phyloP scores from a whole-genome alignment of 306 rosid genomes.

The Pyrus communis region DNA sequence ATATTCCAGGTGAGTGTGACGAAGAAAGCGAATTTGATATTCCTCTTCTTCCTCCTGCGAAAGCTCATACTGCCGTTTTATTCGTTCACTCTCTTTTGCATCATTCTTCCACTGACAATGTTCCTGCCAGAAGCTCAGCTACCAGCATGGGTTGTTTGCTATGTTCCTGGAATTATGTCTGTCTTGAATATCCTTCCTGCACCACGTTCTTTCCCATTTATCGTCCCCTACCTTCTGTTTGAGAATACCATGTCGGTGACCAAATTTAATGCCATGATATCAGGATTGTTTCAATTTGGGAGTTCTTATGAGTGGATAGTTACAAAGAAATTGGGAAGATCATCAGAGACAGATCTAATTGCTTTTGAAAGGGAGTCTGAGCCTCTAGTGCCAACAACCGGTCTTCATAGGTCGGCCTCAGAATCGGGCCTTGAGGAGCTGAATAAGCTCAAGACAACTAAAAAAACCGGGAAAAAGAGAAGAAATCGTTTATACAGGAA shows the following conservation, averaged over 20 bases:
- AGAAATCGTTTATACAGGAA: constrained; percentile 83
- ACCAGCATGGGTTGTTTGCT: constrained; percentile 95
- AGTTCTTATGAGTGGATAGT: constrained; percentile 98
- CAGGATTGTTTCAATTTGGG: constrained; percentile 83
- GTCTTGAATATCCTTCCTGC: constrained; percentile 78
- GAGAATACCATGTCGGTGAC: constrained; percentile 99
- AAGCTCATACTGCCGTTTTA: constrained; percentile 95
- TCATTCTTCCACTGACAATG: constrained; percentile 97
- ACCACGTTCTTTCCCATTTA: constrained; percentile 78
- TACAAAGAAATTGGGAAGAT: constrained; percentile 89
- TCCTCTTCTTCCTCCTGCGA: constrained; percentile 90
- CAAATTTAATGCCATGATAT: constrained; percentile 96
- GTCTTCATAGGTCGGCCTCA: constrained; percentile 73
- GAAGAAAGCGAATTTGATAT: constrained; percentile 79
- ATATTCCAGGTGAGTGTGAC: constrained; percentile 64
- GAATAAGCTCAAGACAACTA: constrained; percentile 55
- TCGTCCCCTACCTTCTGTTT: constrained; percentile 90
- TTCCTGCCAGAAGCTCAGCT: constrained; percentile 97
- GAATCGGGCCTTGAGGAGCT: constrained; percentile 83
- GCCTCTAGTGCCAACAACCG: constrained; percentile 41
- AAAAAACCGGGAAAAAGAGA: constrained; percentile 55
- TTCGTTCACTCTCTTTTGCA: constrained; percentile 94
- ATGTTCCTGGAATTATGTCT: constrained; percentile 94
- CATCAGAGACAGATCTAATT: constrained; percentile 84
- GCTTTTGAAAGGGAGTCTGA: constrained; percentile 62